phyloP scores from a whole-genome alignment of 1,139 yeast genomes.

The Geotrichum bryndzae region DNA sequence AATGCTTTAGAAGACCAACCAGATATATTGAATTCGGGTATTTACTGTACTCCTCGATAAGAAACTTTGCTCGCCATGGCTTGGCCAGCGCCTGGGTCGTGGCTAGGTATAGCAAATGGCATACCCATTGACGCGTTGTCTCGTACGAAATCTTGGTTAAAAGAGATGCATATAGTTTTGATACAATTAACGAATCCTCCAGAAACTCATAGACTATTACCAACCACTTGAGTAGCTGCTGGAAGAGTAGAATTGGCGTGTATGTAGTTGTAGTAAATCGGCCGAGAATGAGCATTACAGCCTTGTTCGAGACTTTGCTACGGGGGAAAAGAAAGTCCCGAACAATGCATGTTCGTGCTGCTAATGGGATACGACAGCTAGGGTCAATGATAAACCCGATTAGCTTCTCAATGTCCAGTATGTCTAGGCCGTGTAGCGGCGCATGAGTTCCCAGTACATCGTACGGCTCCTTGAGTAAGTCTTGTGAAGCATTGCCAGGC shows the following conservation, averaged over 20 bases:
- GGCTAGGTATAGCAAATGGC: conserved; percentile 40
- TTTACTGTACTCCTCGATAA: conserved; percentile 34
- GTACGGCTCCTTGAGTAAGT: conserved; percentile 6
- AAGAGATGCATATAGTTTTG: conserved; percentile 36
- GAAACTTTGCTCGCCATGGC: conserved; percentile 35
- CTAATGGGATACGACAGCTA: conserved; percentile 14
- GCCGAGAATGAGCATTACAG: conserved; percentile 16
- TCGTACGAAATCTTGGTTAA: conserved; percentile 44
- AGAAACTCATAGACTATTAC: conserved; percentile 34
- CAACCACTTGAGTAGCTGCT: conserved; percentile 39
- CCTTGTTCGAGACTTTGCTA: conserved; percentile 15
- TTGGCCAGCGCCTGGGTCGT: conserved; percentile 36
- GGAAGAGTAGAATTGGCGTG: conserved; percentile 14
- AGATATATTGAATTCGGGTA: conserved; percentile 36
- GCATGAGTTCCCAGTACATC: conserved; percentile 9
- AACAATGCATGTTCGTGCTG: conserved; percentile 13
- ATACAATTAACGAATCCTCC: conserved; percentile 28
- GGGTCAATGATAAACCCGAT: conserved; percentile 15
- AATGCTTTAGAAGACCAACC: conserved; percentile 30
- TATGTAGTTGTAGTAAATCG: not conserved
- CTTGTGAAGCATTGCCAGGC: conserved; percentile 4
- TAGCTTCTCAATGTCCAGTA: conserved; percentile 11
- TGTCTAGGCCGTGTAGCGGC: conserved; percentile 13
- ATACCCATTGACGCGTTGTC: conserved; percentile 40
- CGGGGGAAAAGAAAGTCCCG: conserved; percentile 18